Evolutionary conservation across 1,284 basidiomycete species (phyloP), one percentile per base, ranked within the genome.

Genomic region (Ganoderma lucidum): DNA sequence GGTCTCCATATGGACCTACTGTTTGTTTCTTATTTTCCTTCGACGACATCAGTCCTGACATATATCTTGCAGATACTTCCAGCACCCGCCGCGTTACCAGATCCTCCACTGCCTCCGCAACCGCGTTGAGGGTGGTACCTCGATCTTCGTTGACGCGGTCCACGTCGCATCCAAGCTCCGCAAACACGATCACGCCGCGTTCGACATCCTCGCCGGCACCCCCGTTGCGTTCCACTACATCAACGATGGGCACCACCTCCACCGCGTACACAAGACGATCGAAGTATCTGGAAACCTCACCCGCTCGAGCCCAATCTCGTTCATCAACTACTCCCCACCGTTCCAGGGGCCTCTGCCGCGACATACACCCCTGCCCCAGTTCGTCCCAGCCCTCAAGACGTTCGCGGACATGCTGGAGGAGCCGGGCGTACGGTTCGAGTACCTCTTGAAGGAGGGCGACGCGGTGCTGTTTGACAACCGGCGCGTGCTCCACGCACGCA

Each of bases 391-490:
- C 1, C 83, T 98, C 3, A 75, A 79, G 4, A 79, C 80, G 12
- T 98, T 96, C 76, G 86, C 91, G 8, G 77, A 80, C 1, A 75
- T 92, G 23, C 81, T 96, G 3, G 87, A 92, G 48, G 84, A 87
- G 19, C 83, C 86, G 0, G 78, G 79, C 19, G 86, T 88, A 42
- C 85, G 84, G 44, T 93, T 88, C 75, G 82, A 90, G 74, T 91
- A 95, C 80, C 89, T 87, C 65, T 82, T 99, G 66, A 79, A 84
- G 44, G 95, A 96, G 79, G 96, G 96, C 56, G 96, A 98, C 73
- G 91, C 92, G 23, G 96, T 96, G 42, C 74, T 97, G 15, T 99
- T 99, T 75, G 96, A 99, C 79, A 99, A 99, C 76, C 85, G 96
- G 30, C 85, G 97, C n/a, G 91, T 98, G 2, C 80, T 99, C 68